phyloP scores from a whole-genome alignment of 1,139 yeast genomes.

The Kazachstania sp. region DNA sequence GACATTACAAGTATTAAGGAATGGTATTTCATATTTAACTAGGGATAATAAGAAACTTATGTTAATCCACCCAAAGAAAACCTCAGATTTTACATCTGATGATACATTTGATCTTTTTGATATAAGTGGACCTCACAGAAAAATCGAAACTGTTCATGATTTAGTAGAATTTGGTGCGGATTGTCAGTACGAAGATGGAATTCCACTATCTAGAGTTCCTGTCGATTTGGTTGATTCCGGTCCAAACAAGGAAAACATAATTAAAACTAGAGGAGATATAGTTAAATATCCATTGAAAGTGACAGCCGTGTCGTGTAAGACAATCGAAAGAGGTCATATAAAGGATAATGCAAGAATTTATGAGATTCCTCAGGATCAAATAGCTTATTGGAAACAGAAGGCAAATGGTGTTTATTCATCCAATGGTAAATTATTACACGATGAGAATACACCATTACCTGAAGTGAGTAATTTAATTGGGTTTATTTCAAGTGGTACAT shows the following conservation, averaged over 20 bases:
- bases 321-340: slow-evolving; percentile 47
- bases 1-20: slow-evolving; percentile 38
- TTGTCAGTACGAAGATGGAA: too few relatives aligned
- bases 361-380: slow-evolving; percentile 32
- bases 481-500: slow-evolving; percentile 68
- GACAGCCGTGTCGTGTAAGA: slow-evolving; percentile 18
- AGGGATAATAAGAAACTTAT: slow-evolving; percentile 6
- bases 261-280: slow-evolving; percentile 4
- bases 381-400: slow-evolving; percentile 28
- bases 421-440: slow-evolving; percentile 26
- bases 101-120: background rate
- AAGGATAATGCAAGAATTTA: slow-evolving; percentile 66
- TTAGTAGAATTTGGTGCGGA: too few relatives aligned
- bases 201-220: too few relatives aligned
- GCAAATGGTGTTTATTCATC: slow-evolving; percentile 18
- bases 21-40: slow-evolving; percentile 22
- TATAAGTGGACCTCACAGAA: background rate
- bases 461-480: slow-evolving; percentile 50
- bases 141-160: too few relatives aligned
- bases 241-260: background rate
- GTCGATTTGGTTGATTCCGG: background rate
- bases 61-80: slow-evolving; percentile 18
- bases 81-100: slow-evolving; percentile 31
- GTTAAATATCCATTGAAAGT: slow-evolving; percentile 16
- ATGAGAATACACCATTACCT: slow-evolving; percentile 23